Evolutionary conservation across 305 asterid species (phyloP).

Genomic region (Fraxinus dipetala): DNA sequence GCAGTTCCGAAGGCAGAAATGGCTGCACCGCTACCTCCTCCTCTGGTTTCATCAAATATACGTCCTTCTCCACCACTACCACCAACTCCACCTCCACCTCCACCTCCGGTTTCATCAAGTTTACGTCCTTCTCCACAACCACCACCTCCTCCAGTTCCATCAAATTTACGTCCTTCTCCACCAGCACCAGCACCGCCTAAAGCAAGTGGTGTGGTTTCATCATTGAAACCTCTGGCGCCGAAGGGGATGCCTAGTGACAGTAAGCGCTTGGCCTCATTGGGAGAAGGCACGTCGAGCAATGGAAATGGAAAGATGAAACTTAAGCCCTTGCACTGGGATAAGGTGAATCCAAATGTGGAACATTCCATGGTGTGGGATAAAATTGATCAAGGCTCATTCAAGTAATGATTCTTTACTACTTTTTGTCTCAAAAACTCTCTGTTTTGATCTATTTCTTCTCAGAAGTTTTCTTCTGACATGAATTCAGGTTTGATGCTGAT

Average conservation of each 20-base stretch:
- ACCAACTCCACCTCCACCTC: conserved; percentile 15
- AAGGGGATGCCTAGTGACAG: conserved; percentile 6
- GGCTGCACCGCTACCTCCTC: conserved; percentile 28
- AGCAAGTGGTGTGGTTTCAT: conserved; percentile 27
- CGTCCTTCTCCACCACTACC: neutral
- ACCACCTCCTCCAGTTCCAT: conserved; percentile 38
- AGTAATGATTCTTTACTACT: conserved; percentile 41
- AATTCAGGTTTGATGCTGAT: conserved; percentile 81
- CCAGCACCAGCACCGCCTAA: conserved; percentile 49
- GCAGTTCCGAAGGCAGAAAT: conserved; percentile 23
- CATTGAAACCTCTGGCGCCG: conserved; percentile 32
- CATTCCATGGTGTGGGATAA: conserved; percentile 98
- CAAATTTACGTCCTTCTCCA: conserved; percentile 33
- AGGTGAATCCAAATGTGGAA: conserved; percentile 66
- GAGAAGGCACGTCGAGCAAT: conserved; percentile 34
- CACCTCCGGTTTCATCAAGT: neutral
- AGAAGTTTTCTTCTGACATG: neutral
- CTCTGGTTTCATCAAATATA: neutral
- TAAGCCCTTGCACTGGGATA: conserved; percentile 94
- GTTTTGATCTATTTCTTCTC: neutral
- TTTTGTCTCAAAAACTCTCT: neutral
- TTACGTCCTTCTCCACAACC: conserved; percentile 13
- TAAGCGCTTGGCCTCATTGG: conserved; percentile 28
- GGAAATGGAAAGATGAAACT: conserved; percentile 58
- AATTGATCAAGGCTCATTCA: conserved; percentile 84